Percentiles rank a stretch among this genome's conserved stretches.
Evolutionary conservation across 1,139 yeast species (phyloP).

Genomic region (Yamadazyma kanchanaburiensis): DNA sequence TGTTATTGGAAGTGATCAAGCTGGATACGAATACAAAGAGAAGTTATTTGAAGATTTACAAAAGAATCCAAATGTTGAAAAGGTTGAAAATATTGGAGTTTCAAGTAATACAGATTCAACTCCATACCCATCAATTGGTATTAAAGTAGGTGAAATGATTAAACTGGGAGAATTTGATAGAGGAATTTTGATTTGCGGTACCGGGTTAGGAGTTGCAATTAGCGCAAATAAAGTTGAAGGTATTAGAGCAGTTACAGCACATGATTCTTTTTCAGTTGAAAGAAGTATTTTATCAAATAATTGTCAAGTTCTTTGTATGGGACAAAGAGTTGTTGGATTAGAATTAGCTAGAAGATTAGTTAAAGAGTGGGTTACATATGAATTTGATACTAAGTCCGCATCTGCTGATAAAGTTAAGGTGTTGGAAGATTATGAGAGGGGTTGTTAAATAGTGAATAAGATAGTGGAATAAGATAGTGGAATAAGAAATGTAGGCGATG

Average conservation of each 20-base stretch:
- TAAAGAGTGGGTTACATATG: constrained; percentile 41
- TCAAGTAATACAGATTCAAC: constrained; percentile 19
- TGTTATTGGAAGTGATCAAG: constrained; percentile 42
- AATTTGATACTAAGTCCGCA: constrained; percentile 34
- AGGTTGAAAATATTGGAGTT: constrained; percentile 40
- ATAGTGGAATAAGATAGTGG: too few relatives aligned
- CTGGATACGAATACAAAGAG: constrained; percentile 43
- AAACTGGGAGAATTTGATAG: constrained; percentile 38
- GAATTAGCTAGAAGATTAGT: constrained; percentile 42
- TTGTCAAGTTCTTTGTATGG: constrained; percentile 46
- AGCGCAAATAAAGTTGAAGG: constrained; percentile 46
- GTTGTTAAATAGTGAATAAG: too few relatives aligned
- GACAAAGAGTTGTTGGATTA: constrained; percentile 44
- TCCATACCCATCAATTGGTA: constrained; percentile 43
- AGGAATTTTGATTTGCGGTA: constrained; percentile 44
- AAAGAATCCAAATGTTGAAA: constrained; percentile 22
- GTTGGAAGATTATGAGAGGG: constrained; percentile 13
- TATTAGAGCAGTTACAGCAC: constrained; percentile 48
- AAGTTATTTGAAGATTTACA: constrained; percentile 32
- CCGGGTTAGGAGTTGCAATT: constrained; percentile 47
- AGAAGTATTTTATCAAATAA: constrained; percentile 40
- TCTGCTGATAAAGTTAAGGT: constrained; percentile 41
- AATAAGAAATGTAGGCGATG: too few relatives aligned
- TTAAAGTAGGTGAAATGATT: constrained; percentile 38
- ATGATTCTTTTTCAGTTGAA: constrained; percentile 45